A percentile compares a stretch with the other conserved stretches of the same genome.
Conservation (phyloP, 768 basidiomycete genomes). For the Candolleomyces aberdarensis region DNA sequence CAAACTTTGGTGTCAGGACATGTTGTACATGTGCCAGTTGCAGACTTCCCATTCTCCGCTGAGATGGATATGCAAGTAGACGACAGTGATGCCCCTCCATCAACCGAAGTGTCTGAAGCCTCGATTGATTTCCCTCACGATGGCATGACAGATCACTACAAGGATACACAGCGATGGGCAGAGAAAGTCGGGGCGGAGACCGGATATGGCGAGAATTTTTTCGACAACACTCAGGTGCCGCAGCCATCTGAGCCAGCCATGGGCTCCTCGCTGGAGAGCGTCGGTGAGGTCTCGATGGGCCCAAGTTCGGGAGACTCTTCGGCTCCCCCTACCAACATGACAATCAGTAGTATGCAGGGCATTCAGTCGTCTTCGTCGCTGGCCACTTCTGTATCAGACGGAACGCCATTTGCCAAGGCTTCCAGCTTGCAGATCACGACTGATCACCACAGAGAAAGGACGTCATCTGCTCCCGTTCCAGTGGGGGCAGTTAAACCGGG, state of each 20-base stretch:
- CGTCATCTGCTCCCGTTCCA: conserved; percentile 1
- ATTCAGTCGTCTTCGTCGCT: background rate
- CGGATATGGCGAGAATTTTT: background rate
- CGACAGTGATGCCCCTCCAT: conserved; percentile 5
- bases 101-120: conserved; percentile 12
- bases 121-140: conserved; percentile 4
- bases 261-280: background rate
- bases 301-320: conserved; percentile 7
- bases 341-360: background rate
- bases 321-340: background rate
- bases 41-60: conserved; percentile 8
- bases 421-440: background rate
- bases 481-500: background rate
- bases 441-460: conserved; percentile 4
- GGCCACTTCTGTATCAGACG: background rate
- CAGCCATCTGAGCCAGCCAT: background rate
- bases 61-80: conserved; percentile 24
- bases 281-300: background rate
- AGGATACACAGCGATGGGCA: conserved; percentile 45
- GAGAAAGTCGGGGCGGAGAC: conserved; percentile 24
- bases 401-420: background rate
- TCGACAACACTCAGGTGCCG: background rate
- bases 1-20: conserved; percentile 8
- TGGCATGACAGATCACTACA: background rate
- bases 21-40: conserved; percentile 28